Percentiles rank a stretch among this genome's conserved stretches.
These are phyloP conservation scores for Buddleja alternifolia DNA, from an alignment of 257 asterid genomes.

Conservation along the genomic window DNA sequence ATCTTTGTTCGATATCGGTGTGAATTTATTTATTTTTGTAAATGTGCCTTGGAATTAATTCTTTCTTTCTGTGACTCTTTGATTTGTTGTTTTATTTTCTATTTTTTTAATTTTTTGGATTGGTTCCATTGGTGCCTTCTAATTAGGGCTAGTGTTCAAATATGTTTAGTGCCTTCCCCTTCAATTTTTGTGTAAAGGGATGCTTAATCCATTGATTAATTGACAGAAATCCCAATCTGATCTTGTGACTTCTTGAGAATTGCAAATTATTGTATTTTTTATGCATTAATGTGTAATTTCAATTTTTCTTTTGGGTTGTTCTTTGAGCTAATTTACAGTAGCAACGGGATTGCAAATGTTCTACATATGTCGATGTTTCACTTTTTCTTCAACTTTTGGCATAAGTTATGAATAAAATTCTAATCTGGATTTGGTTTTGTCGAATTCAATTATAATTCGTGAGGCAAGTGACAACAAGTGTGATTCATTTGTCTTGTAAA, in stretches of 20 bases:
- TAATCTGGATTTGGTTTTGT: no score
- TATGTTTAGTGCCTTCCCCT: constrained; percentile 62
- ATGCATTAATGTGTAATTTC: background rate
- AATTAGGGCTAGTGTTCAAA: constrained; percentile 55
- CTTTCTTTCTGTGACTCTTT: constrained; percentile 48
- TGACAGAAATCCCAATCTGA: constrained; percentile 56
- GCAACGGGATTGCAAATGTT: no score
- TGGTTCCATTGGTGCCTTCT: constrained; percentile 49
- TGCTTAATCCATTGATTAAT: constrained; percentile 77
- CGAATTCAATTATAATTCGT: no score
- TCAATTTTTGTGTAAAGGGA: constrained; percentile 95
- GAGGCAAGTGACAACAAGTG: no score
- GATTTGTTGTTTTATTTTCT: constrained; percentile 30
- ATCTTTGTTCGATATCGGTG: constrained; percentile 68
- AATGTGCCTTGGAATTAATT: constrained; percentile 58
- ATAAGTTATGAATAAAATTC: no score
- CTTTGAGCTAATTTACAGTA: background rate
- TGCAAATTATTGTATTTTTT: background rate
- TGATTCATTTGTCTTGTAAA: no score
- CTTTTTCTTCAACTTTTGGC: no score
- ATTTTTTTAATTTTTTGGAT: constrained; percentile 34
- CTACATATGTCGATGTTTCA: no score
- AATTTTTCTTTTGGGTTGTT: background rate
- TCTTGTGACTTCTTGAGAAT: constrained; percentile 24
- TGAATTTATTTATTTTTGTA: constrained; percentile 64